Base-by-base conservation (phyloP, 257 asterid species). In the Nicotiana attenuata region DNA sequence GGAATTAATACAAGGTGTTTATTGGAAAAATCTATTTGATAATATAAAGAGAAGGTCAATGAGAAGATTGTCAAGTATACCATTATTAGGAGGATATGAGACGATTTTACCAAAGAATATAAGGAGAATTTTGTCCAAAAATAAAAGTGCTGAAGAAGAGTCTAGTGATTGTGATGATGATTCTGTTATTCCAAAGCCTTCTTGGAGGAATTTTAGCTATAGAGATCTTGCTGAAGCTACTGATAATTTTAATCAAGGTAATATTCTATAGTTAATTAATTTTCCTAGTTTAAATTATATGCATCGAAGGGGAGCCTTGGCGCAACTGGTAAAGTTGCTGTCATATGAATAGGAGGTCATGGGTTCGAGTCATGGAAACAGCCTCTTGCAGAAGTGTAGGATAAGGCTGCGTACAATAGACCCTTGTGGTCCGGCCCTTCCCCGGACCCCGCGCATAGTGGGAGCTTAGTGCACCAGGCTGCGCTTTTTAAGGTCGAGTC, bases 161-260 rank as follows among this genome's bases (percentile, higher is more conserved):
- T 6, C 17, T 24, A 52, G 35, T 26, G 63, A 75, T 50, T 26
- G 61, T 81, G 87, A 91, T 63, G 93, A 88, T 11, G 93, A 88
- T 59, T 71, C 86, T 56, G 82, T 82, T 13, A 75, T 84, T 68
- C 92, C 96, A 0, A 93, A 94, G 82, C 97, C 98, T 2, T 87
- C 97, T 29, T 93, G 97, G 97, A 92, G 92, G 84, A 94, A 89
- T 78, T 94, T 93, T 28, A 85, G 77, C 64, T 85, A 45, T 59
- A 71, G 84, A 10, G 93, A 93, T 47, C 98, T 94, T 67, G 84
- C 67, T 2, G 88, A 83, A 28, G 97, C 98, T 45, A 94, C 98
- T 10, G 83, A 90, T 65, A 81, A 87, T 80, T 94, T 94, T 57
- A 88, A 86, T 88, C 86, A 91, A 10, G 97, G 98, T 94, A 85